These are phyloP conservation scores for Fusarium fracticaudum DNA, from an alignment of 2,329 filamentous ascomycete species.

Conservation along the genomic window DNA sequence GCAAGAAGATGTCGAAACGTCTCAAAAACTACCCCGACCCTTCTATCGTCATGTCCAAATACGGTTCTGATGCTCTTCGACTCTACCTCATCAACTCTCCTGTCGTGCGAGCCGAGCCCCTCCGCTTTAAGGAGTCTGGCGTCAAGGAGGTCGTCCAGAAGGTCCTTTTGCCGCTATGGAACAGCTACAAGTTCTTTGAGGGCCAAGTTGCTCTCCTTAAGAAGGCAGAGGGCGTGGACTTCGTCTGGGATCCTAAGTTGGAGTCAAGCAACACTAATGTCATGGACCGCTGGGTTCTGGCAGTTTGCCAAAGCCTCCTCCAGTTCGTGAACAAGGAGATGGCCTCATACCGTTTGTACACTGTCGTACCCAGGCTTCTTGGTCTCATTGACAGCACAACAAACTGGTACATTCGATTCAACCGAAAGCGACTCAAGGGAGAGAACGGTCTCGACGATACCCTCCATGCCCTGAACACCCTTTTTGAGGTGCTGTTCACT, in stretches of 20 bases:
- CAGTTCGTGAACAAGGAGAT: slow-evolving; percentile 95
- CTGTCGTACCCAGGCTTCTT: slow-evolving; percentile 86
- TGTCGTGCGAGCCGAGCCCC: slow-evolving; percentile 88
- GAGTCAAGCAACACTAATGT: slow-evolving; percentile 86
- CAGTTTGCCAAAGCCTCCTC: slow-evolving; percentile 88
- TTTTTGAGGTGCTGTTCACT: slow-evolving; percentile 93
- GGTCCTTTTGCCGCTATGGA: slow-evolving; percentile 91
- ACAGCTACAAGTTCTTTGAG: slow-evolving; percentile 96
- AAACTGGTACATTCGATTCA: slow-evolving; percentile 99
- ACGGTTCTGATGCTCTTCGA: slow-evolving; percentile 90
- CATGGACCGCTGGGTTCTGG: slow-evolving; percentile 96
- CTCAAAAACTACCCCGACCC: slow-evolving; percentile 97
- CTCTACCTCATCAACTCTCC: slow-evolving; percentile 98
- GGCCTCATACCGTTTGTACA: slow-evolving; percentile 83
- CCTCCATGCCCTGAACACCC: slow-evolving; percentile 87
- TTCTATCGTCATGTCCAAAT: slow-evolving; percentile 81
- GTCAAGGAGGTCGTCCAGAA: slow-evolving; percentile 96
- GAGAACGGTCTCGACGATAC: slow-evolving; percentile 89
- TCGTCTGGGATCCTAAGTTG: slow-evolving; percentile 78
- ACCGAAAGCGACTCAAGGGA: slow-evolving; percentile 89
- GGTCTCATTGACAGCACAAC: slow-evolving; percentile 91
- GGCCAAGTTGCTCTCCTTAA: slow-evolving; percentile 87
- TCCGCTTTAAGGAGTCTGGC: slow-evolving; percentile 89
- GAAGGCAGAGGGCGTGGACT: slow-evolving; percentile 83
- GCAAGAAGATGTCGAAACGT: slow-evolving; percentile 99